A percentile compares a stretch with the other conserved stretches of the same genome.
phyloP scores from a whole-genome alignment of 805 yeast genomes.

The Pichia membranifaciens region DNA sequence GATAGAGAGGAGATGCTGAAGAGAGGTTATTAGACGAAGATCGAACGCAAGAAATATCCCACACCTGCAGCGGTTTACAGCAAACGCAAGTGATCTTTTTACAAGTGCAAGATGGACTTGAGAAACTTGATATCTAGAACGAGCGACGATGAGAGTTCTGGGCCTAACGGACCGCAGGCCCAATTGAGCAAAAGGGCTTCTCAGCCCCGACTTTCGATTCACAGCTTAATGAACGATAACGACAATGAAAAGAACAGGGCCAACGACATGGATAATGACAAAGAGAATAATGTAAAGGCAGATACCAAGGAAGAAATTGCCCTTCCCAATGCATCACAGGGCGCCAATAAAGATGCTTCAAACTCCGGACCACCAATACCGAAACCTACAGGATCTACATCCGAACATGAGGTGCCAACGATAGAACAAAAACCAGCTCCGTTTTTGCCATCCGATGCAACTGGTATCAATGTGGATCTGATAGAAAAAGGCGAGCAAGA shows the following conservation, averaged over 20 bases:
- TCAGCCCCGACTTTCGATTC: slow-evolving; percentile 27
- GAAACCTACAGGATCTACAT: neutral
- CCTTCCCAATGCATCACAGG: too few species aligned
- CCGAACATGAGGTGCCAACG: neutral
- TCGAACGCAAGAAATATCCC: too few species aligned
- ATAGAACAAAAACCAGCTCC: slow-evolving; percentile 1
- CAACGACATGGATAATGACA: too few species aligned
- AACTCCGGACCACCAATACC: neutral
- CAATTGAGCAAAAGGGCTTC: neutral
- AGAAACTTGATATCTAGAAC: slow-evolving; percentile 25
- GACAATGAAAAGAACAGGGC: neutral
- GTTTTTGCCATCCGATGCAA: slow-evolving; percentile 1
- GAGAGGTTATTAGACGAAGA: too few species aligned
- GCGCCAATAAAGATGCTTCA: neutral
- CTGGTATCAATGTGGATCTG: neutral
- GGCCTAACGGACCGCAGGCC: neutral
- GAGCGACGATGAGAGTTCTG: slow-evolving; percentile 17
- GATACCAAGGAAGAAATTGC: too few species aligned
- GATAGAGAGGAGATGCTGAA: too few species aligned
- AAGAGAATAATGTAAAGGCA: too few species aligned
- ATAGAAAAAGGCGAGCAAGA: neutral
- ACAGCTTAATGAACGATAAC: slow-evolving; percentile 26
- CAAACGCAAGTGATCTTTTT: too few species aligned
- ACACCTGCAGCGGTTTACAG: too few species aligned
- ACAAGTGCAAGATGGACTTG: slow-evolving; percentile 23